phyloP scores from a whole-genome alignment of 2,329 filamentous ascomycete genomes.

The Aspergillus sp. region DNA sequence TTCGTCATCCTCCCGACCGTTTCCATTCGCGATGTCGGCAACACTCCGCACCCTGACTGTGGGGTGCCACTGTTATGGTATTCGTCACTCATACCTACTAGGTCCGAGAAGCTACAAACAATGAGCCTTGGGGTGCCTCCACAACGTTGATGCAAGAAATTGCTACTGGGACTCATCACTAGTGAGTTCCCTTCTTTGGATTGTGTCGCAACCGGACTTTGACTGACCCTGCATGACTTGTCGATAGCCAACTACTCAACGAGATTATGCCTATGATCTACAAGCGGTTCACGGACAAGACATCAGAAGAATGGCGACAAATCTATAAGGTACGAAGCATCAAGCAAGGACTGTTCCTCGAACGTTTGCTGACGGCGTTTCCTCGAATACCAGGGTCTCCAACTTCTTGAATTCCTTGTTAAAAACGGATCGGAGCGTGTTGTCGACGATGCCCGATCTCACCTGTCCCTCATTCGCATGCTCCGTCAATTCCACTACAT shows the following conservation, averaged over 20 bases:
- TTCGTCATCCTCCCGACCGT: constrained; percentile 29
- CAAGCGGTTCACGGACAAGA: constrained; percentile 97
- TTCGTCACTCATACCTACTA: constrained; percentile 39
- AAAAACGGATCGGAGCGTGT: constrained; percentile 98
- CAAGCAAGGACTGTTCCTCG: background rate
- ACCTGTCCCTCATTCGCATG: constrained; percentile 96
- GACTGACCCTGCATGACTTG: constrained; percentile 16
- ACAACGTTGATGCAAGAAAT: constrained; percentile 94
- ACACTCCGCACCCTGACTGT: constrained; percentile 6
- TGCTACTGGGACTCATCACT: constrained; percentile 95
- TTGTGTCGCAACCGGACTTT: constrained; percentile 10
- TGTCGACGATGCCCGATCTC: constrained; percentile 92
- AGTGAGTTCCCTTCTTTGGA: constrained; percentile 60
- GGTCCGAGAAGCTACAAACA: constrained; percentile 98
- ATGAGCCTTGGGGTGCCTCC: constrained; percentile 92
- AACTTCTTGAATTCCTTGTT: constrained; percentile 93
- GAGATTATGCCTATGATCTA: constrained; percentile 99
- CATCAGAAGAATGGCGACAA: constrained; percentile 97
- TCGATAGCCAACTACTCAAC: constrained; percentile 81
- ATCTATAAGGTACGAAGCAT: constrained; percentile 78
- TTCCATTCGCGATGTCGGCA: constrained; percentile 8
- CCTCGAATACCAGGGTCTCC: constrained; percentile 58
- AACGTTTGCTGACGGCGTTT: background rate
- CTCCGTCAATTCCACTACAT: constrained; percentile 98
- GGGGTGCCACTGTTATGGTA: constrained; percentile 2